Evolutionary conservation across 2,329 filamentous ascomycete species (phyloP).

Genomic region (Lomentospora prolificans): DNA sequence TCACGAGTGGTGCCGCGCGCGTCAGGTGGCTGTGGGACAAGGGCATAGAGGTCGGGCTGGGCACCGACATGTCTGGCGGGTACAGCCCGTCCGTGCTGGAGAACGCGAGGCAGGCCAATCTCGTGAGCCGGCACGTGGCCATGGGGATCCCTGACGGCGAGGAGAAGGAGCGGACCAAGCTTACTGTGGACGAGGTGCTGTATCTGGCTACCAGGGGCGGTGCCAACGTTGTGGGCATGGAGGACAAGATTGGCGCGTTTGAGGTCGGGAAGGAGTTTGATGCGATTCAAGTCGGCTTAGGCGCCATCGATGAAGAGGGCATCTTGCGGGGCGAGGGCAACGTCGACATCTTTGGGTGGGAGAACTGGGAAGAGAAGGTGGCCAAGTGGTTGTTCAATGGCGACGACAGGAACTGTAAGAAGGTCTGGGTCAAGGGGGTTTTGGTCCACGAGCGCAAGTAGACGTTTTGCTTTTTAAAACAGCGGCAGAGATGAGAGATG

Average conservation of each 20-base stretch:
- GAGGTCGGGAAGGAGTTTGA: conserved; percentile 85
- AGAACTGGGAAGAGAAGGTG: conserved; percentile 75
- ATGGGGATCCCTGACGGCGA: conserved; percentile 32
- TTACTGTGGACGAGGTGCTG: conserved; percentile 77
- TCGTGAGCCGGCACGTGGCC: conserved; percentile 65
- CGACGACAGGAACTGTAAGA: conserved; percentile 81
- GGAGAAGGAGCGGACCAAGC: conserved; percentile 44
- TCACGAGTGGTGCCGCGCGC: conserved; percentile 69
- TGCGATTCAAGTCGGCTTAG: conserved; percentile 69
- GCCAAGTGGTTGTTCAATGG: conserved; percentile 94
- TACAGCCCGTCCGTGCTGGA: conserved; percentile 76
- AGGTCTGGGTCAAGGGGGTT: conserved; percentile 80
- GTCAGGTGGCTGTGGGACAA: conserved; percentile 65
- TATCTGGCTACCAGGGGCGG: conserved; percentile 85
- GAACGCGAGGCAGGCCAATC: conserved; percentile 68
- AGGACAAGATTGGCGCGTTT: conserved; percentile 65
- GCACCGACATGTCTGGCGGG: conserved; percentile 85
- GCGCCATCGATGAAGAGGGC: conserved; percentile 33
- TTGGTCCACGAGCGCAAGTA: conserved; percentile 56
- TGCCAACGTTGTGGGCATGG: conserved; percentile 68
- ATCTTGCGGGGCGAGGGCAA: conserved; percentile 35
- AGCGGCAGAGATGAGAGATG: neutral
- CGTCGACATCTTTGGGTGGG: conserved; percentile 86
- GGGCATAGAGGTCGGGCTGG: conserved; percentile 72
- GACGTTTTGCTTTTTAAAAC: no score